These are phyloP conservation scores for Pythium dissotocum DNA, from an alignment of 352 stramenopile genomes.

Conservation along the genomic window DNA sequence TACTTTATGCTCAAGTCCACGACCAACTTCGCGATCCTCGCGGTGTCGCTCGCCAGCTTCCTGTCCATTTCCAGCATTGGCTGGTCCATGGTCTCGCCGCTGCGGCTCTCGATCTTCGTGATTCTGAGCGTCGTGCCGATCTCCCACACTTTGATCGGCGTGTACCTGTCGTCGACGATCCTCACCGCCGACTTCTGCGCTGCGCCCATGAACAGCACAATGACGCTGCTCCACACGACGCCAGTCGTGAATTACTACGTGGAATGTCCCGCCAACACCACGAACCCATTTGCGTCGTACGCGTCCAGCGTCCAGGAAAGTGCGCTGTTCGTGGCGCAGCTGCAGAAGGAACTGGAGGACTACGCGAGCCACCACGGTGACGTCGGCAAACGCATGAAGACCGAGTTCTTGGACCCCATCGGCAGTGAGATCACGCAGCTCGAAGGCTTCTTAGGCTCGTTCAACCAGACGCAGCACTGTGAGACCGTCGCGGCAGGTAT, in stretches of 20 bases:
- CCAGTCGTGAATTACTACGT: conserved; percentile 62
- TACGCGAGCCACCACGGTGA: conserved; percentile 55
- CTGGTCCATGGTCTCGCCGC: conserved; percentile 74
- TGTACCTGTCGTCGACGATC: conserved; percentile 79
- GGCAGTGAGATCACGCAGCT: conserved; percentile 45
- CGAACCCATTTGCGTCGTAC: conserved; percentile 44
- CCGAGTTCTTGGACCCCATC: conserved; percentile 74
- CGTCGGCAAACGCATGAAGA: conserved; percentile 61
- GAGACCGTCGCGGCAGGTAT: conserved; percentile 44
- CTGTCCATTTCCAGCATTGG: conserved; percentile 64
- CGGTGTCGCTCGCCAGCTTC: too few species aligned
- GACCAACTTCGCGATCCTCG: too few species aligned
- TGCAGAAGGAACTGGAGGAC: conserved; percentile 54
- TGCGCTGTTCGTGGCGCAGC: conserved; percentile 25
- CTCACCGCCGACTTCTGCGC: conserved; percentile 83
- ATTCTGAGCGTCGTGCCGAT: conserved; percentile 77
- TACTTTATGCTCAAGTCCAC: too few species aligned
- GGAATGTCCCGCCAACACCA: conserved; percentile 54
- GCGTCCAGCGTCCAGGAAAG: conserved; percentile 38
- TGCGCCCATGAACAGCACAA: conserved; percentile 63
- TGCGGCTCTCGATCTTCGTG: conserved; percentile 75
- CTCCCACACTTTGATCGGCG: conserved; percentile 77
- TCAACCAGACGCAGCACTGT: conserved; percentile 55
- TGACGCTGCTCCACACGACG: conserved; percentile 53
- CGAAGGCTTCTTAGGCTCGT: conserved; percentile 30